Percentiles rank a stretch among this genome's conserved stretches.
Conservation (phyloP, 768 basidiomycete species). For the Polyporus arcularius region DNA sequence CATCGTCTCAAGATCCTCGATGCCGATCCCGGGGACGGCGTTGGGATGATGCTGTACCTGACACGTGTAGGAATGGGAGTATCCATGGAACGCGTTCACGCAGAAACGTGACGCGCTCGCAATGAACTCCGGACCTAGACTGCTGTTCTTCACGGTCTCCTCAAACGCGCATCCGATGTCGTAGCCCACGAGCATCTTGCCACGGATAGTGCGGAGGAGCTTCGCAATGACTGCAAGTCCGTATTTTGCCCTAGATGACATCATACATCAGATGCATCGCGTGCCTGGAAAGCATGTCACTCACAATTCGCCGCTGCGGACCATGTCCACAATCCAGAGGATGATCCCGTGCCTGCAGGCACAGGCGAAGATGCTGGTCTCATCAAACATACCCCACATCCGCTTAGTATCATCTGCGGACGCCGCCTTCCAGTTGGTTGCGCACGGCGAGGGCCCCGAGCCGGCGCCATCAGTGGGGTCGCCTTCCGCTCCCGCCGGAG, state of each 20-base stretch:
- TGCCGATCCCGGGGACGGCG: constrained; percentile 30
- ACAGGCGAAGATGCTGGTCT: constrained; percentile 40
- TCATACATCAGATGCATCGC: background rate
- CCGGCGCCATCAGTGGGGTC: constrained; percentile 24
- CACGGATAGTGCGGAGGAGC: background rate
- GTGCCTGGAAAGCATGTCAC: constrained; percentile 1
- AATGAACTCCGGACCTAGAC: constrained; percentile 7
- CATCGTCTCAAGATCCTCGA: constrained; percentile 34
- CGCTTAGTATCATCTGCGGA: constrained; percentile 30
- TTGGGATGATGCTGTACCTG: constrained; percentile 36
- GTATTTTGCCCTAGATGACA: constrained; percentile 23
- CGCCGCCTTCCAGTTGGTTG: constrained; percentile 36
- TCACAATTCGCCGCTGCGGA: constrained; percentile 23
- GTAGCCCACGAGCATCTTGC: constrained; percentile 2
- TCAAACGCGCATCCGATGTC: constrained; percentile 25
- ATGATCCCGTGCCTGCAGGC: constrained; percentile 21
- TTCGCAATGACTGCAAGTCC: constrained; percentile 16
- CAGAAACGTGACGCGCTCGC: background rate
- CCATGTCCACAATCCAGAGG: constrained; percentile 22
- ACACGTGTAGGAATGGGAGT: constrained; percentile 36
- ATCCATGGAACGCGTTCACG: constrained; percentile 37
- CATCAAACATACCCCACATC: constrained; percentile 38
- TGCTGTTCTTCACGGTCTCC: constrained; percentile 11
- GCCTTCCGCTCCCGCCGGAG: constrained; percentile 26
- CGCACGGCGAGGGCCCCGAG: constrained; percentile 23